phyloP scores from a whole-genome alignment of 306 rosid species.

The Quillaja saponaria region DNA sequence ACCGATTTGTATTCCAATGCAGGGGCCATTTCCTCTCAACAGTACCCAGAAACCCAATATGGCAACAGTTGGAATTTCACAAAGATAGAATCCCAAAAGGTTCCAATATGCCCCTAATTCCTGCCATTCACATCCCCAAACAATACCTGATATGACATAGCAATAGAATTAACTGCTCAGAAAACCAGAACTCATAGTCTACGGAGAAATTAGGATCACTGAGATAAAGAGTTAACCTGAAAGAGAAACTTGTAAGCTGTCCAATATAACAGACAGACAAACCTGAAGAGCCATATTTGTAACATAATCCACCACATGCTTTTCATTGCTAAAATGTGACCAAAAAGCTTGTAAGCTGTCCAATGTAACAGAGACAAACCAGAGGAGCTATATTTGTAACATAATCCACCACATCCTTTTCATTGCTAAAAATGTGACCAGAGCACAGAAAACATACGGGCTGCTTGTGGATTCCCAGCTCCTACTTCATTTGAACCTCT shows the following conservation, averaged over 20 bases:
- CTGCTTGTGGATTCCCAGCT: conserved; percentile 61
- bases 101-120: conserved; percentile 66
- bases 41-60: conserved; percentile 50
- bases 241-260: conserved; percentile 61
- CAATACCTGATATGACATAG: conserved; percentile 66
- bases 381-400: too few species aligned
- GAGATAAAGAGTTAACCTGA: conserved; percentile 55
- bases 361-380: too few species aligned
- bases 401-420: conserved; percentile 64
- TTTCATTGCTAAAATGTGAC: too few species aligned
- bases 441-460: conserved; percentile 54
- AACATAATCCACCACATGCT: too few species aligned
- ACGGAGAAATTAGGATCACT: conserved; percentile 10
- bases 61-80: conserved; percentile 69
- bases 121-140: conserved; percentile 84
- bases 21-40: conserved; percentile 62
- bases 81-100: conserved; percentile 65
- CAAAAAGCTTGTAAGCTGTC: too few species aligned
- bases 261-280: conserved; percentile 52
- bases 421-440: conserved; percentile 61
- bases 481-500: conserved; percentile 79
- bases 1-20: conserved; percentile 73
- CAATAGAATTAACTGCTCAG: too few species aligned
- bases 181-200: not conserved
- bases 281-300: conserved; percentile 70